Evolutionary conservation across 352 stramenopile species (phyloP).

Genomic region (Pythium plurisporium): DNA sequence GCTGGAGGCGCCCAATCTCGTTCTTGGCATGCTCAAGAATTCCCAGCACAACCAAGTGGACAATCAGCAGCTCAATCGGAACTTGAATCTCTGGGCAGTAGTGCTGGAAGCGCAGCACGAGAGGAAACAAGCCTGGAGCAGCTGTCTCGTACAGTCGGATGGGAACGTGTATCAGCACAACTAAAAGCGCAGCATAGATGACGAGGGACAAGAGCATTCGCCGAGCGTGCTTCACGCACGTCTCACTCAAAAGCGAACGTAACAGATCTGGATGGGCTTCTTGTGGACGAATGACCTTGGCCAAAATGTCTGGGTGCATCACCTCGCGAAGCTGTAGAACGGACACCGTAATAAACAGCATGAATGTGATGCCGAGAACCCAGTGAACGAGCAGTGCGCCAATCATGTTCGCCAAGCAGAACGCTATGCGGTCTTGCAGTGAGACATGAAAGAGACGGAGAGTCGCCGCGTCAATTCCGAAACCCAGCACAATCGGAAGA

Average conservation of each 20-base stretch:
- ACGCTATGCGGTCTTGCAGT: slow-evolving; percentile 64
- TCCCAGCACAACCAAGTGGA: slow-evolving; percentile 94
- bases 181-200: slow-evolving; percentile 89
- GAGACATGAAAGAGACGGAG: slow-evolving; percentile 86
- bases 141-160: slow-evolving; percentile 57
- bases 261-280: slow-evolving; percentile 96
- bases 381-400: slow-evolving; percentile 94
- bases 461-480: slow-evolving; percentile 93
- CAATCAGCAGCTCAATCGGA: slow-evolving; percentile 93
- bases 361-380: slow-evolving; percentile 97
- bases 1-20: slow-evolving; percentile 73
- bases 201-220: slow-evolving; percentile 91
- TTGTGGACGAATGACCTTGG: slow-evolving; percentile 89
- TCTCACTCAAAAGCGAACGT: slow-evolving; percentile 93
- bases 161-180: slow-evolving; percentile 86
- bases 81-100: slow-evolving; percentile 93
- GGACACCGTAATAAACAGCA: slow-evolving; percentile 96
- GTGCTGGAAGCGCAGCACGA: slow-evolving; percentile 90
- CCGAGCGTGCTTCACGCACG: slow-evolving; percentile 88
- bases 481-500: slow-evolving; percentile 91
- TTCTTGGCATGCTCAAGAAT: slow-evolving; percentile 92
- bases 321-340: slow-evolving; percentile 94
- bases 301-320: slow-evolving; percentile 90
- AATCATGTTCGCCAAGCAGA: slow-evolving; percentile 87
- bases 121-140: slow-evolving; percentile 54